phyloP scores from a whole-genome alignment of 164 flowering plant species.

The Liriodendron chinense region DNA sequence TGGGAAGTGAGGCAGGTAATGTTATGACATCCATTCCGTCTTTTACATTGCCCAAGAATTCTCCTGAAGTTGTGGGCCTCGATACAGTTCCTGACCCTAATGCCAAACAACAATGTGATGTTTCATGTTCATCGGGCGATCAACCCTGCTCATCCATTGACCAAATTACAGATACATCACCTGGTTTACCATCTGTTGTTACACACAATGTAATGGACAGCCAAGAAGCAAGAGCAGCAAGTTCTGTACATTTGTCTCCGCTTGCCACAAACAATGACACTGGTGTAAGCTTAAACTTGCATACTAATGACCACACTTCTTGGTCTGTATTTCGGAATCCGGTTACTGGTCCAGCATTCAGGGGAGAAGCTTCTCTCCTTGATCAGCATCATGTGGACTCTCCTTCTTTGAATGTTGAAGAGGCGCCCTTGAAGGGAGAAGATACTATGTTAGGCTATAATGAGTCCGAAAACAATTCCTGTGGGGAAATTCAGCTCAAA shows the following conservation, averaged over 20 bases:
- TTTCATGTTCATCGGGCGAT: constrained; percentile 11
- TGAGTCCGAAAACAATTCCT: constrained; percentile 19
- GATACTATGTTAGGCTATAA: constrained; percentile 17
- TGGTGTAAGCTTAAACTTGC: constrained; percentile 9
- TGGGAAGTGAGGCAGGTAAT: constrained; percentile 4
- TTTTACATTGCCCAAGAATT: constrained; percentile 15
- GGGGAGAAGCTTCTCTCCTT: constrained; percentile 26
- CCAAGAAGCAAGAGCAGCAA: constrained; percentile 8
- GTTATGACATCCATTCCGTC: constrained; percentile 4
- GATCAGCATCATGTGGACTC: constrained; percentile 21
- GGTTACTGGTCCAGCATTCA: constrained; percentile 14
- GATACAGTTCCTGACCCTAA: constrained; percentile 3
- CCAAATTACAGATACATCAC: constrained; percentile 7
- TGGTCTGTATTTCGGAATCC: constrained; percentile 26
- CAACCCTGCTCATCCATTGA: constrained; percentile 11
- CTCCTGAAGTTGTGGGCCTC: constrained; percentile 16
- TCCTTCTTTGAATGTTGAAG: constrained; percentile 8
- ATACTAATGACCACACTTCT: constrained; percentile 6
- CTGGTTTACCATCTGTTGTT: constrained; percentile 11
- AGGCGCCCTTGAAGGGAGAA: constrained; percentile 13
- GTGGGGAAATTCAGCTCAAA: constrained; percentile 19
- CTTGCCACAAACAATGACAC: constrained; percentile 4
- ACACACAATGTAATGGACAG: constrained; percentile 13
- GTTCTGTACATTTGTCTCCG: constrained; percentile 21
- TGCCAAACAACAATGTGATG: constrained; percentile 10